A percentile compares a stretch with the other conserved stretches of the same genome.
These are phyloP conservation scores for Farysia itapuensis DNA, from an alignment of 1,284 basidiomycete genomes.

Conservation along the genomic window DNA sequence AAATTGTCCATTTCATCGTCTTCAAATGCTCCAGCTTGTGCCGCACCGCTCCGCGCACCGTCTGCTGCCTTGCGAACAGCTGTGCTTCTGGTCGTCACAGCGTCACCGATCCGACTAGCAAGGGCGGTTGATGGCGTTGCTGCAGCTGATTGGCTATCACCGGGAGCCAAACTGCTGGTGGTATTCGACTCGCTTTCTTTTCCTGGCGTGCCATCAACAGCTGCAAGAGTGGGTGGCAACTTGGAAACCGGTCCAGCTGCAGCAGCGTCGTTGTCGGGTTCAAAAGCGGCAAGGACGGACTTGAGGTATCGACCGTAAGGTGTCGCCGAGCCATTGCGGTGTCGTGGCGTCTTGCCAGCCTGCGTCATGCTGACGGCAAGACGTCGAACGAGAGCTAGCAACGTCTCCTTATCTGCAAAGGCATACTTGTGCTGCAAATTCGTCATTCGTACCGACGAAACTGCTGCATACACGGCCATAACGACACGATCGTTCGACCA, in stretches of 20 bases:
- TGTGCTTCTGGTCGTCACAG: too few relatives aligned
- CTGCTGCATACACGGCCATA: conserved; percentile 48
- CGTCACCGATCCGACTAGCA: too few relatives aligned
- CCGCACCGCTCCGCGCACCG: too few relatives aligned
- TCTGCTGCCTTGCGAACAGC: too few relatives aligned
- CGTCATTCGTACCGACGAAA: conserved; percentile 44
- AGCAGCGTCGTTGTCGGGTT: conserved; percentile 12
- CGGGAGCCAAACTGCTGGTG: conserved; percentile 28
- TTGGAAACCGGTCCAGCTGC: background rate
- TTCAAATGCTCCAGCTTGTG: too few relatives aligned
- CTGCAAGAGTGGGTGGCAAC: too few relatives aligned
- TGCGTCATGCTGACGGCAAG: conserved; percentile 32
- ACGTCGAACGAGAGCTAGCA: conserved; percentile 28
- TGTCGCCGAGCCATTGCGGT: conserved; percentile 47
- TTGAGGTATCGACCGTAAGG: conserved; percentile 46
- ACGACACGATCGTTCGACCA: conserved; percentile 47
- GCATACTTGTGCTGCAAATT: conserved; percentile 41
- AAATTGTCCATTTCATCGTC: too few relatives aligned
- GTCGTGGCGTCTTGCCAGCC: conserved; percentile 47
- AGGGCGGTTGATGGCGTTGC: conserved; percentile 8
- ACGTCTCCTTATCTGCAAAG: conserved; percentile 35
- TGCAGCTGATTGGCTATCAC: conserved; percentile 28
- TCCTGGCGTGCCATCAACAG: conserved; percentile 15
- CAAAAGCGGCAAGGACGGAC: conserved; percentile 34
- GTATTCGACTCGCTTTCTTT: conserved; percentile 32